Conservation (phyloP, 495 filamentous ascomycete genomes). For the Penicillium lividum region DNA sequence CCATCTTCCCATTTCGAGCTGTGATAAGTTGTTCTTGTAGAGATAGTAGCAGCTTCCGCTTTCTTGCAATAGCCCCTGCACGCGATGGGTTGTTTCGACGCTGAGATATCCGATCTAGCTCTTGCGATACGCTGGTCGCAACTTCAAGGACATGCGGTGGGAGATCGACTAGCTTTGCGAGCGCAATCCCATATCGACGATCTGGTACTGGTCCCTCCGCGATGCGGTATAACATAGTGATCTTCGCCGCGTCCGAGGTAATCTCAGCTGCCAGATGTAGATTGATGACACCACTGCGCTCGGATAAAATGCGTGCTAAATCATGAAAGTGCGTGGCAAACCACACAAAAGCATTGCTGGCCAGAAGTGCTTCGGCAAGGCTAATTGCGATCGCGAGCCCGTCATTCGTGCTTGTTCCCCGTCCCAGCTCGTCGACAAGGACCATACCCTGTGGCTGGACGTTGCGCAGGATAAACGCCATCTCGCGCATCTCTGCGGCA, state of each 20-base stretch:
- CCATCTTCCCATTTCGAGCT: constrained; percentile 66
- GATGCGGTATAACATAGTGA: constrained; percentile 88
- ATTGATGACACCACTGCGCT: constrained; percentile 74
- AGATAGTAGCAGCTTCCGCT: constrained; percentile 71
- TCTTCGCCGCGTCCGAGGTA: constrained; percentile 45
- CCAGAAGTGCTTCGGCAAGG: constrained; percentile 81
- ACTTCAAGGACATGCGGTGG: constrained; percentile 64
- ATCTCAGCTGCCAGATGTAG: constrained; percentile 78
- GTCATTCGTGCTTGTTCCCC: constrained; percentile 87
- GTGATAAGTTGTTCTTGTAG: constrained; percentile 76
- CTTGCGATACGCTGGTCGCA: constrained; percentile 64
- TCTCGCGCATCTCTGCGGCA: constrained; percentile 92
- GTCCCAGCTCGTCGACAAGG: constrained; percentile 90
- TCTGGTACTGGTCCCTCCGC: constrained; percentile 67
- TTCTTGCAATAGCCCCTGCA: constrained; percentile 55
- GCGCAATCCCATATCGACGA: constrained; percentile 72
- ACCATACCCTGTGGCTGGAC: constrained; percentile 73
- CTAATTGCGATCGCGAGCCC: constrained; percentile 87
- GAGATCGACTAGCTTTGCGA: constrained; percentile 76
- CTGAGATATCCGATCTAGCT: constrained; percentile 55
- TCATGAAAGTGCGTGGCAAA: constrained; percentile 93
- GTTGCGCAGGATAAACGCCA: constrained; percentile 84
- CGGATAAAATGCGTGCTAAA: constrained; percentile 72
- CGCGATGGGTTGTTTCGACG: constrained; percentile 57
- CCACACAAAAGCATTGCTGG: constrained; percentile 76